A percentile compares a stretch with the other conserved stretches of the same genome.
Evolutionary conservation across 176 grass and related monocot genomes (phyloP).

Genomic region (Avena eriantha): DNA sequence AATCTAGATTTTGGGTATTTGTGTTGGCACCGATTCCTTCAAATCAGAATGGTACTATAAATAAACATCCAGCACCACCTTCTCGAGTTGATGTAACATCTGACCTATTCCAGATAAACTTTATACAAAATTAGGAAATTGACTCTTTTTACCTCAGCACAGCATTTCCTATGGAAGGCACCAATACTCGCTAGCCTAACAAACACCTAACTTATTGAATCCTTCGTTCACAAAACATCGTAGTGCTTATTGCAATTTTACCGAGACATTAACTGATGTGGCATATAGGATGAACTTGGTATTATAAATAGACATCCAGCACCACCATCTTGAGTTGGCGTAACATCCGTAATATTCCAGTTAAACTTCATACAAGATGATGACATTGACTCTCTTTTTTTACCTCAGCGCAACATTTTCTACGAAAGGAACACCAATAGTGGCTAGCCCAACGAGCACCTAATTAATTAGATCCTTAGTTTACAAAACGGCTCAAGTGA

Average conservation of each 20-base stretch:
- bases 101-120: background rate
- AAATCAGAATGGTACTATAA: background rate
- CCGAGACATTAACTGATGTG: background rate
- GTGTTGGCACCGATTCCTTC: background rate
- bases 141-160: background rate
- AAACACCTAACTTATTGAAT: background rate
- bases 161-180: conserved; percentile 1
- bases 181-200: background rate
- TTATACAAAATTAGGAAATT: background rate
- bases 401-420: background rate
- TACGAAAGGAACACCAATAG: background rate
- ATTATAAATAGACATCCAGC: background rate
- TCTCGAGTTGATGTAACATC: conserved; percentile 16
- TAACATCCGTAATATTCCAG: background rate
- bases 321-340: background rate
- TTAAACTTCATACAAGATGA: background rate
- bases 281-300: conserved; percentile 10
- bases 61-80: background rate
- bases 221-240: background rate
- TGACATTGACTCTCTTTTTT: background rate
- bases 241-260: background rate
- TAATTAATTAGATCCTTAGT: background rate
- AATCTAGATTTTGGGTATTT: background rate
- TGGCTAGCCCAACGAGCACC: conserved; percentile 8
- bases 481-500: background rate